Evolutionary conservation across 805 yeast species (phyloP).

Genomic region (Pichia thaimueangensis): DNA sequence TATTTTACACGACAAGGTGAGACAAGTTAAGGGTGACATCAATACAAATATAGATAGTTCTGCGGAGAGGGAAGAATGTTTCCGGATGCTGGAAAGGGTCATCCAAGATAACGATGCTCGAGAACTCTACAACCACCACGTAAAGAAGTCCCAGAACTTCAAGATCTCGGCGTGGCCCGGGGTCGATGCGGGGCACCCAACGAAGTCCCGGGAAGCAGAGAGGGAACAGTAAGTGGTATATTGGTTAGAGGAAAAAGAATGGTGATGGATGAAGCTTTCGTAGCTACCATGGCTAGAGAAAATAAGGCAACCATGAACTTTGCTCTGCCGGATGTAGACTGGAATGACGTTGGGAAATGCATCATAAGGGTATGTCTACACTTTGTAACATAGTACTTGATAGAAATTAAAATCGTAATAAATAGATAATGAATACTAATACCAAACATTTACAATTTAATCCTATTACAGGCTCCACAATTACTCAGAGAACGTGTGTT

Average conservation of each 20-base stretch:
- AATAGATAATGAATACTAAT: not conserved
- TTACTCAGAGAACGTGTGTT: conserved; percentile 8
- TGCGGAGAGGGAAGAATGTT: conserved; percentile 11
- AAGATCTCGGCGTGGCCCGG: conserved; percentile 59
- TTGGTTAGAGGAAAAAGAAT: too few species aligned
- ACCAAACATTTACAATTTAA: not conserved
- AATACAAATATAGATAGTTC: not conserved
- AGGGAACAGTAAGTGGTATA: too few species aligned
- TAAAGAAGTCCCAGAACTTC: conserved; percentile 16
- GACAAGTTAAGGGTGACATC: conserved; percentile 11
- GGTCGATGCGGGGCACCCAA: conserved; percentile 59
- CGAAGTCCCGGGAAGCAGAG: conserved; percentile 8
- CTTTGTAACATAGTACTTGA: too few species aligned
- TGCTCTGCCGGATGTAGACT: conserved; percentile 22
- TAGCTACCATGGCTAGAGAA: not conserved
- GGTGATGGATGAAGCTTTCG: too few species aligned
- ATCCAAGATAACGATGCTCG: conserved; percentile 2
- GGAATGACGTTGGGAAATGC: conserved; percentile 23
- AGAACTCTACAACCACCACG: conserved; percentile 11
- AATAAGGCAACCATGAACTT: conserved; percentile 12
- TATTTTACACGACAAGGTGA: conserved; percentile 25
- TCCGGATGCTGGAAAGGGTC: conserved; percentile 13
- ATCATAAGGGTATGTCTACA: conserved; percentile 21
- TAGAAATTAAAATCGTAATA: not conserved
- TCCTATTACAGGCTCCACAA: conserved; percentile 14